Base-by-base conservation (phyloP, 345 rosid genomes). In the Streptanthus diversifolius region DNA sequence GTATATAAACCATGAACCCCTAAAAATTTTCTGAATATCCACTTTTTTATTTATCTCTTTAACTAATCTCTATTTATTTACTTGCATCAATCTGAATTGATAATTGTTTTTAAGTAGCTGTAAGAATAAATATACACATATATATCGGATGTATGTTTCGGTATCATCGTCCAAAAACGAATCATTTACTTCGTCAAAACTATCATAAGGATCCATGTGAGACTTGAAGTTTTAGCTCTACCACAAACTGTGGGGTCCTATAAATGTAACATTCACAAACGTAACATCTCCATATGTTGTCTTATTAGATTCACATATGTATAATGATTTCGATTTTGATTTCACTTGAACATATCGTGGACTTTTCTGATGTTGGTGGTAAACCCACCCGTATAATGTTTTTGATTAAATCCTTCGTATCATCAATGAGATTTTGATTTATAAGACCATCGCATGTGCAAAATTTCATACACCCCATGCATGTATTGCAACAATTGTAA, bases 141-240 rank as follows among this genome's bases (percentile, higher is more conserved):
- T 25, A 37, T 49, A 14, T 71, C 40, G 52, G 61, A 30, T 44
- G 56, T 51, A 13, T 74, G 60, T 58, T 49, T 55, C 51, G 11
- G 57, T 44, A 44, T 35, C 51, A 29, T 39, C 37, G 70, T 63
- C 70, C 76, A 17, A 35, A 48, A 66, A 37, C 7, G 54, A 57
- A 74, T 66, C 52, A 74, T 57, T 40, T 47, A 66, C 36, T 47
- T 74, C 53, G 54, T 48, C 60, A 66, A 66, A 66, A 66, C 67
- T 58, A 66, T 74, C 67, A 47, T 74, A 74, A 36, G 60, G 66
- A 59, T 40, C 77, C 79, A 75, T 75, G 74, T 60, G 74, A 52
- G 19, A 12, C 51, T 74, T 59, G 62, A 36, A 49, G 63, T 40
- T 55, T 41, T 66, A 48, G 68, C 54, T 64, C 39, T 67, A 33